Base-by-base conservation (phyloP, 768 basidiomycete species). In the Collybia mongolica region DNA sequence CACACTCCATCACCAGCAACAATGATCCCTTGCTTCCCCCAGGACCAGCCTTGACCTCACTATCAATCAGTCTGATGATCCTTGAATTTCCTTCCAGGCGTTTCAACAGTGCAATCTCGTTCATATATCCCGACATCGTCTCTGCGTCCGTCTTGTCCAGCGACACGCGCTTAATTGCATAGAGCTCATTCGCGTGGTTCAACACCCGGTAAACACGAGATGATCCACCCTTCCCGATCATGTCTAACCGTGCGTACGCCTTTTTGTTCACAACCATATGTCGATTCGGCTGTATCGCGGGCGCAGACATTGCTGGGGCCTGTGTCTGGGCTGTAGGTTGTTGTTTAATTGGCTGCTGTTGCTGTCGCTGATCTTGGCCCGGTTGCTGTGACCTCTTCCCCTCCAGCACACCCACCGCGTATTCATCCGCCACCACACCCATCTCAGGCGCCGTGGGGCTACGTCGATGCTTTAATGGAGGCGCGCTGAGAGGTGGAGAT, bases 121-220 rank as follows among this genome's bases (percentile, higher is more conserved):
- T 98, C 82, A 93, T 89, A 68, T 96, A 99, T 12, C 92, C 88
- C 52, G 77, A 83, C 72, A 96, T 87, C 17, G 93, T 91, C 55
- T 97, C 94, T 2, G 82, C 66, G 57, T 98, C 96, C 5, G 88
- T 88, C 63, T 87, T 86, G 65, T 96, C 93, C 18, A 98, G 75
- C 14, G 89, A 82, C 32, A 98, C 95, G 48, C 89, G 85, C 66
- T 99, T 99, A 64, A 99, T 80, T 8, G 96, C 96, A 60, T 82
- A 93, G 29, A 98, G 75, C 60, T 90, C 86, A 54, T 74, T 89
- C 40, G 79, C 72, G 36, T 79, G 72, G 62, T 82, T 89, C 63
- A 98, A 76, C 6, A 97, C 94, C 19, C 93, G 88, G 66, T 86
- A 99, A 36, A 99, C 96, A 42, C 90, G 88, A n/a, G 94, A 97